Conservation (phyloP, 2,329 filamentous ascomycete species). For the Teratosphaeria viscida region DNA sequence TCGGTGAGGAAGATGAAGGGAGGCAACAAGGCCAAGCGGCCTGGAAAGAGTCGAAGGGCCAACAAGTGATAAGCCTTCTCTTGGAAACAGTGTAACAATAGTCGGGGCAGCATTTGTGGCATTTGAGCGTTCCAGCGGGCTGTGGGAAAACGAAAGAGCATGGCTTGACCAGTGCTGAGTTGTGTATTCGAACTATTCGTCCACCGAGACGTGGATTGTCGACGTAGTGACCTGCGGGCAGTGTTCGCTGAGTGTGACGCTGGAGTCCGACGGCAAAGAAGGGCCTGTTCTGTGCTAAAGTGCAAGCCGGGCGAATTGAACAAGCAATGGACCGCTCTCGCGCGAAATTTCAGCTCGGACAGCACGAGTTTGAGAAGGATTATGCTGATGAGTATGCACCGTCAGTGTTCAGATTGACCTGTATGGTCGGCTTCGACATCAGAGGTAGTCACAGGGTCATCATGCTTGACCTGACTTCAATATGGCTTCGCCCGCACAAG, state of each 20-base stretch:
- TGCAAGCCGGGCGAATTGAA: not conserved
- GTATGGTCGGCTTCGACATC: too few relatives aligned
- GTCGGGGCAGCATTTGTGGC: not conserved
- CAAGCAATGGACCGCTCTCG: not conserved
- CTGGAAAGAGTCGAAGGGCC: conserved; percentile 32
- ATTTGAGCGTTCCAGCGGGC: not conserved
- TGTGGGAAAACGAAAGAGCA: not conserved
- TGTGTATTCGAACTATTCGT: not conserved
- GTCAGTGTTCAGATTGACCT: too few relatives aligned
- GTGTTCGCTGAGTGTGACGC: not conserved
- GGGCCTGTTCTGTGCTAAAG: not conserved
- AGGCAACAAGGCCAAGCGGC: conserved; percentile 18
- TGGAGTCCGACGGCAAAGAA: not conserved
- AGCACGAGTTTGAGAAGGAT: not conserved
- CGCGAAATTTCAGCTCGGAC: not conserved
- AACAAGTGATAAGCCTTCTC: not conserved
- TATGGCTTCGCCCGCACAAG: too few relatives aligned
- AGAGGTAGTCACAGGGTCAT: too few relatives aligned
- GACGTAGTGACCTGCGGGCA: not conserved
- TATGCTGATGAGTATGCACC: too few relatives aligned
- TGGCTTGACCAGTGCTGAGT: not conserved
- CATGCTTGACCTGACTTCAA: too few relatives aligned
- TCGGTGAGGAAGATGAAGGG: conserved; percentile 76
- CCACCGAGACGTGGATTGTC: not conserved
- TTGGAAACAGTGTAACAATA: not conserved